Base-by-base conservation (phyloP, 306 rosid species). In the Dryas octopetala region DNA sequence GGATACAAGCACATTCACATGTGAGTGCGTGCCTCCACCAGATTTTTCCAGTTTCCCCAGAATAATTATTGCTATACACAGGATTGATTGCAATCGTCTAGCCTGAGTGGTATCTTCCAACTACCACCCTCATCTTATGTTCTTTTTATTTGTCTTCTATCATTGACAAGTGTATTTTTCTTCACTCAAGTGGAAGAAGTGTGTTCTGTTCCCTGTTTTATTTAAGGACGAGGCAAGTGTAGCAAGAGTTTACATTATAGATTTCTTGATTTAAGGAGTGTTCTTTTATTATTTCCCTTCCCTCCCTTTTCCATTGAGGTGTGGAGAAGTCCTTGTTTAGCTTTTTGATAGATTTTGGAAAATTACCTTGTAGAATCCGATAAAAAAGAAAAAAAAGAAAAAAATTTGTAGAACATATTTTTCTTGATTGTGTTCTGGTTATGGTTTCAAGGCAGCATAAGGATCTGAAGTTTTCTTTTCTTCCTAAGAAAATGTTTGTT, bases 61-160 rank as follows among this genome's bases (percentile, higher is more conserved):
- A 50, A 73, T 9, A 75, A 76, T 61, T 84, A 48, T 49, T 58
- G 74, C 62, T 59, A 60, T 78, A 55, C 84, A 55, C 84, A 82
- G 62, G 58, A 73, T 51, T 46, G 57, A 28, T 73, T 82, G 49
- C 55, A 57, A 76, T 78, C 75, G 68, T 63, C 83, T 68, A n/a
- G 59, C 67, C 51, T 59, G 70, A 73, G 67, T 80, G 71, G 67
- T 76, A 73, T 67, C 79, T 47, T 59, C 66, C 40, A 61, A 3
- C 45, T 54, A 40, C 70, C 6, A 44, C 45, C 19, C 23, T 47
- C 62, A 66, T 58, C 60, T 54, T 53, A 69, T 85, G 63, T 76
- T 74, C 59, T 46, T 8, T 65, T 26, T 66, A 41, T 45, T 74
- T 68, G 68, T 49, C 41, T 4, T 44, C 32, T 59, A 4, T 26